Conservation (phyloP, 768 basidiomycete genomes). For the Amanita molliuscula region DNA sequence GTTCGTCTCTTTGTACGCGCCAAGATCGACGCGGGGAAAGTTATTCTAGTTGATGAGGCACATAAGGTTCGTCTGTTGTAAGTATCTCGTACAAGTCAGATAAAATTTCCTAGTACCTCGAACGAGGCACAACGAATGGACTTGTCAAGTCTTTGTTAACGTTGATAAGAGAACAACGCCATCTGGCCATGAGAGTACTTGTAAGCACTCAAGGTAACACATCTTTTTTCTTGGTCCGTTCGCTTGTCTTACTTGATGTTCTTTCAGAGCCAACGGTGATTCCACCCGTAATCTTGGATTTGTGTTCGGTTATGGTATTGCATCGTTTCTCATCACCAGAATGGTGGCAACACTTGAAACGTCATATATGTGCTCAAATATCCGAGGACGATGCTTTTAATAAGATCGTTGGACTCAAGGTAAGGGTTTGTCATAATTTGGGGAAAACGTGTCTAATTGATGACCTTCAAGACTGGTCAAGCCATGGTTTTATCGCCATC, state of each 20-base stretch:
- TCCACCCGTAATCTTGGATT: slow-evolving; percentile 54
- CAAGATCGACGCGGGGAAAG: slow-evolving; percentile 50
- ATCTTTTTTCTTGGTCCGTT: slow-evolving; percentile 5
- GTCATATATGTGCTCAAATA: slow-evolving; percentile 59
- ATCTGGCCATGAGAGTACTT: slow-evolving; percentile 61
- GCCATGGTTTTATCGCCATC: slow-evolving; percentile 62
- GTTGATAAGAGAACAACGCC: slow-evolving; percentile 59
- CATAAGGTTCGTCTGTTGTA: slow-evolving; percentile 41
- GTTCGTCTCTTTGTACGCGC: slow-evolving; percentile 54
- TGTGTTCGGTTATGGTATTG: slow-evolving; percentile 54
- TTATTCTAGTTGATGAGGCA: slow-evolving; percentile 66
- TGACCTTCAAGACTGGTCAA: slow-evolving; percentile 47
- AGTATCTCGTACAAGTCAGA: slow-evolving; percentile 25
- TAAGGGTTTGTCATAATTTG: slow-evolving; percentile 14
- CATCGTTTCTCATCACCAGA: slow-evolving; percentile 69
- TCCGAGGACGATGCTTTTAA: slow-evolving; percentile 47
- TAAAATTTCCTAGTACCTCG: slow-evolving; percentile 31
- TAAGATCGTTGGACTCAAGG: slow-evolving; percentile 54
- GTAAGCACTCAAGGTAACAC: slow-evolving; percentile 61
- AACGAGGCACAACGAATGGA: slow-evolving; percentile 32
- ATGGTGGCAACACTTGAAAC: slow-evolving; percentile 63
- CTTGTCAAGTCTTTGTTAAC: slow-evolving; percentile 49
- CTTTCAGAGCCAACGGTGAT: slow-evolving; percentile 60
- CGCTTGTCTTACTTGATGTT: slow-evolving; percentile 4
- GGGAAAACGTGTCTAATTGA: neutral